Evolutionary conservation across 495 filamentous ascomycete genomes (phyloP).

Genomic region (Bryoglossum gracile): DNA sequence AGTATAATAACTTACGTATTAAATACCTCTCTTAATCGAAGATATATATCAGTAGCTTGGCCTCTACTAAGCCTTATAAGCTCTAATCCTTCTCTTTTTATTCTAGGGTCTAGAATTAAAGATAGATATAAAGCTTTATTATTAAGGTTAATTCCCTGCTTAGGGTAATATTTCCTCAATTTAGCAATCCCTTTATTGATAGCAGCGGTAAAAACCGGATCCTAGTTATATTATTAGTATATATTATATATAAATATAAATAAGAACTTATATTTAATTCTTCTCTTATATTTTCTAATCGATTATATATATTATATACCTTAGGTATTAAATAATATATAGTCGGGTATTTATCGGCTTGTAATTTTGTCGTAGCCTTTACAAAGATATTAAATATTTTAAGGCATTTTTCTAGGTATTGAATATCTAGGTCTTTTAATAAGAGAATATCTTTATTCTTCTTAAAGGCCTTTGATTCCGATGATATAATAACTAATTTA

Average conservation of each 20-base stretch:
- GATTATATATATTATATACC: slow-evolving; percentile 6
- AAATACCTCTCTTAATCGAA: neutral
- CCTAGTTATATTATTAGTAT: no score
- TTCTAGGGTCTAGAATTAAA: slow-evolving; percentile 8
- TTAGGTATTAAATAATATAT: slow-evolving; percentile 2
- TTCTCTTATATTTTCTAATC: slow-evolving; percentile 2
- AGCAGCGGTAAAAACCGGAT: no score
- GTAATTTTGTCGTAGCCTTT: slow-evolving; percentile 4
- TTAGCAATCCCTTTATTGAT: no score
- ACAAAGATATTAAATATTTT: neutral
- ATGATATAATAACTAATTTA: slow-evolving; percentile 1
- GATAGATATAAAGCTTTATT: slow-evolving; percentile 2
- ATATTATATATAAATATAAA: slow-evolving; percentile 1
- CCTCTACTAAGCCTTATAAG: neutral
- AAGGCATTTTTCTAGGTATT: slow-evolving; percentile 4
- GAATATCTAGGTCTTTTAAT: neutral
- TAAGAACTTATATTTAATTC: slow-evolving; percentile 9
- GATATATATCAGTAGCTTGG: neutral
- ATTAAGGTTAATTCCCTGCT: slow-evolving; percentile 1
- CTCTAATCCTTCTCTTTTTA: neutral
- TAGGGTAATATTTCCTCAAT: slow-evolving; percentile 7
- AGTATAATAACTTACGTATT: neutral
- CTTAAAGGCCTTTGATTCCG: slow-evolving; percentile 8
- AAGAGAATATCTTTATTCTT: slow-evolving; percentile 9
- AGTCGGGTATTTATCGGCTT: no score